Evolutionary conservation across 164 flowering plant species (phyloP).

Genomic region (Piper longum): DNA sequence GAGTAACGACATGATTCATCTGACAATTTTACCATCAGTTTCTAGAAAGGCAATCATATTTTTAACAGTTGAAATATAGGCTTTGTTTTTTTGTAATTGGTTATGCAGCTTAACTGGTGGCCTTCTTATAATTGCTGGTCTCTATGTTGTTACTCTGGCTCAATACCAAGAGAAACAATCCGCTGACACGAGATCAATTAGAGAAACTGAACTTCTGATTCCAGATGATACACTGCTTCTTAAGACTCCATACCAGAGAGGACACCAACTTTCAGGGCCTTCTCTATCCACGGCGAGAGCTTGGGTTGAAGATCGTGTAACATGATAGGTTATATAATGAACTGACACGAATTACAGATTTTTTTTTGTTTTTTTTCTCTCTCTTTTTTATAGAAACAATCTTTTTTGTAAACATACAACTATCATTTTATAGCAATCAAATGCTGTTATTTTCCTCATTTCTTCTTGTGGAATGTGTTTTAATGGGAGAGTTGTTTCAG

Average conservation of each 20-base stretch:
- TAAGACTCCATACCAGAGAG: conserved; percentile 1
- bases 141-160: not conserved
- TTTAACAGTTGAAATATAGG: no score
- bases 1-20: no score
- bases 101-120: not conserved
- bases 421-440: no score
- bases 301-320: not conserved
- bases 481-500: no score
- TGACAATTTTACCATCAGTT: no score
- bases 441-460: no score
- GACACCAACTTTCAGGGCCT: not conserved
- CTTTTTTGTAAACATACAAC: no score
- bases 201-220: not conserved
- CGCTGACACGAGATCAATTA: not conserved
- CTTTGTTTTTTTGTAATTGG: no score
- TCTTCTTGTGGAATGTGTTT: no score
- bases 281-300: not conserved
- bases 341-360: not conserved
- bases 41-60: no score
- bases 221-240: not conserved
- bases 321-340: not conserved
- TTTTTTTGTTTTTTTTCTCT: no score
- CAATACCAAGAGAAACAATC: not conserved
- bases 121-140: conserved; percentile 1
- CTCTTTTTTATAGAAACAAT: no score